Evolutionary conservation across 192 early-diverging fungal genomes (phyloP), one percentile per base, ranked within the genome.

Genomic region (Dimargaris verticillata): DNA sequence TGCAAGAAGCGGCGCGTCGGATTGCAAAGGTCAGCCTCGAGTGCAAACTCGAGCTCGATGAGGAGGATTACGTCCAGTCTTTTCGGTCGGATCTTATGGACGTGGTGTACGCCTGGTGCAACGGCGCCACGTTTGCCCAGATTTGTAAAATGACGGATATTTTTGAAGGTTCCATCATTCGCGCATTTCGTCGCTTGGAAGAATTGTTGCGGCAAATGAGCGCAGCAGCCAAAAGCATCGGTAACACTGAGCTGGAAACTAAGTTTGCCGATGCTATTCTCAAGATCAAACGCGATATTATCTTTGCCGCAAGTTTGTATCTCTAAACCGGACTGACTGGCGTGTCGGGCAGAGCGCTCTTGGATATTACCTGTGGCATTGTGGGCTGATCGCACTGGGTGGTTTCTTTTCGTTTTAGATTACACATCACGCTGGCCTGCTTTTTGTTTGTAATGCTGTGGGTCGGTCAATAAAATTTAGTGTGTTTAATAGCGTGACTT

Each of bases 251-350:
- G 64, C 69, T 99, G 55, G 93, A 95, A 65, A 87, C 77, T 69
- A 96, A 96, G 75, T 95, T 99, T 78, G 83, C 87, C 18, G 86
- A 90, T 52, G 91, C 86, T 60, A 91, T 91, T 63, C 80, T 78
- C 63, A 88, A 86, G 73, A 90, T 99, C 71, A 91, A 93, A 74
- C 79, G 93, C 64, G 93, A 96, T 63, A 96, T 99, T 75, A 87
- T 99, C 33, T 99, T 96, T 78, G 92, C 95, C 18, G 84, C 83
- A 18, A 92, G 89, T 48, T 79, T 99, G 64, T 99, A 95, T 61
- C 72, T 92, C 33, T 93, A 84, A 79, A 20, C 22, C 22, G 1
- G 9, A 12, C 10, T 59, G 17, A 7, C 33, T 38, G 33, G 33
- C 7, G n/a, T n/a, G n/a, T n/a, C n/a, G n/a, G 33, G 33, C 33